Evolutionary conservation across 1,139 yeast genomes (phyloP), one percentile per base, ranked within the genome.

Genomic region (Geotrichum restrictum): DNA sequence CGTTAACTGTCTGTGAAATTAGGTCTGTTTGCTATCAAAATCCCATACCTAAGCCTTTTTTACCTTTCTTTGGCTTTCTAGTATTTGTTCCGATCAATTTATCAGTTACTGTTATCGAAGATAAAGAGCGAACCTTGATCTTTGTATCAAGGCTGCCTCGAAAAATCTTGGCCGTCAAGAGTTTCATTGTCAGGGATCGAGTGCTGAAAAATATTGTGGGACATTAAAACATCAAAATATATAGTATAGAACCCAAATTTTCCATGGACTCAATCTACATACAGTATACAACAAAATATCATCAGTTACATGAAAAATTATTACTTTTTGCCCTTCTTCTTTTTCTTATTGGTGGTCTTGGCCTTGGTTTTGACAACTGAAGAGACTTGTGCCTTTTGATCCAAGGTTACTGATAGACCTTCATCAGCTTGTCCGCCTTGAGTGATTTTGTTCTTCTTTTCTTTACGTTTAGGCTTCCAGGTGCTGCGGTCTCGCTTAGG

Each of bases 401-500:
- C 70, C 53, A 76, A 76, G 61, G 77, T 82, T 14, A 79, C 73
- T 21, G 73, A 72, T 52, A 53, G 50, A 14, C 45, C 39, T 27
- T 72, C 72, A 61, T 81, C 91, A 54, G 81, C 75, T 0, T 78
- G 76, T 48, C 94, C 94, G 56, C 95, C 94, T 63, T 85, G 89
- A 0, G 86, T 79, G 16, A 59, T 76, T 69, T 78, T 82, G 66
- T 72, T 74, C 41, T 67, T 72, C 59, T 69, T 69, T 43, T 68
- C 72, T 58, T 69, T 69, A 65, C 74, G 74, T 63, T 85, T 83
- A 18, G 95, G 88, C 68, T 81, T 87, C 72, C 86, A 89, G 61
- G 83, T 82, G 5, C 89, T 80, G 68, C 98, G 80, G 66, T 89
- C 93, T 64, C 82, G 84, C 77, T 86, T 65, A 31, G 97, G 95